phyloP scores from a whole-genome alignment of 192 early-diverging fungal species.

The Entomortierella parvispora region DNA sequence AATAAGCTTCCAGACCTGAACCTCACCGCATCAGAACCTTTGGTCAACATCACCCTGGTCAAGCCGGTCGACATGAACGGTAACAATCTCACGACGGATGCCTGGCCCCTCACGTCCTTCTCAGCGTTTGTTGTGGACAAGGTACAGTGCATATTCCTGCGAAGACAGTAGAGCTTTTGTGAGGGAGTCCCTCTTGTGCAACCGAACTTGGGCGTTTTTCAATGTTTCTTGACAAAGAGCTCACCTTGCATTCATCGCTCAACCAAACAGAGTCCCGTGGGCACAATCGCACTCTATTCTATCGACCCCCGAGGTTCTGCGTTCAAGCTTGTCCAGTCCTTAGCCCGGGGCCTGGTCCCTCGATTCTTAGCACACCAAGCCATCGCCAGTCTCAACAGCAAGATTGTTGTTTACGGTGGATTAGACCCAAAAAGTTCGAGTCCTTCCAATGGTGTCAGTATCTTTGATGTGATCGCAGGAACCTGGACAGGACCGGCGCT shows the following conservation, averaged over 20 bases:
- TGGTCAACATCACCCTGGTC: slow-evolving; percentile 12
- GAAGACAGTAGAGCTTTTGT: not conserved
- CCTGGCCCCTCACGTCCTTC: slow-evolving; percentile 30
- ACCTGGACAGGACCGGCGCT: slow-evolving; percentile 38
- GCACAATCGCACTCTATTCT: slow-evolving; percentile 15
- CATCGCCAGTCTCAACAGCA: slow-evolving; percentile 34
- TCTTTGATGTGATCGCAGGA: slow-evolving; percentile 40
- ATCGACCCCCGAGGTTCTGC: slow-evolving; percentile 31
- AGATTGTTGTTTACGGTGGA: slow-evolving; percentile 42
- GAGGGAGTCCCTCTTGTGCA: not conserved
- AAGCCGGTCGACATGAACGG: slow-evolving; percentile 23
- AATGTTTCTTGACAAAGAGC: no score
- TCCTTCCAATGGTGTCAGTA: slow-evolving; percentile 15
- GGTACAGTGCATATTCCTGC: slow-evolving; percentile 6
- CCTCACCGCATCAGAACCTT: slow-evolving; percentile 22
- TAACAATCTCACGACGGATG: slow-evolving; percentile 11
- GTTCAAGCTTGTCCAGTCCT: not conserved
- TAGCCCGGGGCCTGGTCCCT: slow-evolving; percentile 2
- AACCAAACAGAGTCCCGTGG: slow-evolving; percentile 16
- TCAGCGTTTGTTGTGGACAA: slow-evolving; percentile 40
- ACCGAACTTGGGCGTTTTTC: no score
- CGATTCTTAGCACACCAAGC: slow-evolving; percentile 24
- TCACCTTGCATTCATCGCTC: no score
- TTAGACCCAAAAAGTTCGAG: not conserved
- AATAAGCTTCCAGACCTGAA: slow-evolving; percentile 23